Evolutionary conservation across 2,329 filamentous ascomycete species (phyloP), one percentile per base, ranked within the genome.

Genomic region (Cladosporium sp.): DNA sequence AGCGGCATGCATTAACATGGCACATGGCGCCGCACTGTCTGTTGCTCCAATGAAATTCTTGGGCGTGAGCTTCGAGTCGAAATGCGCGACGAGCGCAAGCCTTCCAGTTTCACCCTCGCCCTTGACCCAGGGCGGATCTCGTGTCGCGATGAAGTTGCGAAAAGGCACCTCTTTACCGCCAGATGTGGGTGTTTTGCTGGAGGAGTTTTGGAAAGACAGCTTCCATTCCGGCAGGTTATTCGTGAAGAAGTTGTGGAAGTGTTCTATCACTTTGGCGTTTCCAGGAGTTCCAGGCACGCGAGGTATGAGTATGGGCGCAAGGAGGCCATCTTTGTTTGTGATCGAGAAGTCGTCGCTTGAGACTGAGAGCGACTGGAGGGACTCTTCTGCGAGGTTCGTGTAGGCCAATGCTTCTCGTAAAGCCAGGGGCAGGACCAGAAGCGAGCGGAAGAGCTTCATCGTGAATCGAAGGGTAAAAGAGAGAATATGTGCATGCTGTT

Each of bases 21-120:
- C 94, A 73, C 93, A 97, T 9, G 94, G 92, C 17, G 90, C 94
- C 1, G 94, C 94, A 67, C 91, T 96, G 71, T 99, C 94, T 14
- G 86, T 95, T 0, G 93, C 94, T 0, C 94, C 94, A 60, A 99
- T 89, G 72, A 99, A 99, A 0, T 92, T 93, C 61, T 86, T 77
- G 0, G 92, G 93, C 25, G 79, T 80, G 59, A 88, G 81, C 75
- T 96, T 89, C 71, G 87, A 92, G 69, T 99, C 94, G 72, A 96
- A 97, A 72, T 99, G 94, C 40, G 94, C 94, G 6, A 93, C 94
- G 57, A 99, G 81, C 14, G 91, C 93, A 69, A 97, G 76, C 51
- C 92, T 80, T 42, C 88, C 87, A 2, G 94, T 86, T 65, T 97
- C 87, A 1, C 92, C 93, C 0, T 67, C 63, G 11, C 63, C 73